Conservation (phyloP, 129 eudicot genomes). For the Erigeron canadensis region DNA sequence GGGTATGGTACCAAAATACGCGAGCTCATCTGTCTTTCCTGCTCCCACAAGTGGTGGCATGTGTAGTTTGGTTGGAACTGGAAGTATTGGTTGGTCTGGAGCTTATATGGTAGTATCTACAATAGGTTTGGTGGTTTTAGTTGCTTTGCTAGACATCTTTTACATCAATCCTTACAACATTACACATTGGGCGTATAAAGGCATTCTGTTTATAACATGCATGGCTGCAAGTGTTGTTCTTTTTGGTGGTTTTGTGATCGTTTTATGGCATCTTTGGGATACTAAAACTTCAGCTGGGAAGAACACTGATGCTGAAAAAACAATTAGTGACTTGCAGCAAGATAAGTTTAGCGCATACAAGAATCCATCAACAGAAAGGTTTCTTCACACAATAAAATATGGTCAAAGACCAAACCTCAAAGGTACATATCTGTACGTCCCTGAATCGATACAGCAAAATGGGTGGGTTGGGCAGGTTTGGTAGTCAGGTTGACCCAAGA, state of each 20-base stretch:
- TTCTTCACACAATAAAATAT: slow-evolving; percentile 40
- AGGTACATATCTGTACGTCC: slow-evolving; percentile 43
- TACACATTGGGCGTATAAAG: slow-evolving; percentile 78
- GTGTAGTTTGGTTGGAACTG: slow-evolving; percentile 89
- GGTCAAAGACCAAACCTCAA: slow-evolving; percentile 80
- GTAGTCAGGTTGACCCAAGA: background rate
- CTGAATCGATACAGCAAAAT: background rate
- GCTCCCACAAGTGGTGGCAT: slow-evolving; percentile 48
- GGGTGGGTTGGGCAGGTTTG: background rate
- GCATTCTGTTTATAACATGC: slow-evolving; percentile 57
- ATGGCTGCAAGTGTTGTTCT: slow-evolving; percentile 64
- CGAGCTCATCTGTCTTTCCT: slow-evolving; percentile 41
- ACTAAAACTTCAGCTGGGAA: slow-evolving; percentile 25
- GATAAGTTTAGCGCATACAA: slow-evolving; percentile 24
- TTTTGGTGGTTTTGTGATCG: slow-evolving; percentile 73
- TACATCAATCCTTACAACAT: slow-evolving; percentile 62
- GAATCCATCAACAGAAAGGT: slow-evolving; percentile 35
- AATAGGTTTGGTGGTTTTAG: slow-evolving; percentile 53
- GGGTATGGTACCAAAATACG: slow-evolving; percentile 43
- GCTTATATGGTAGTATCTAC: slow-evolving; percentile 57
- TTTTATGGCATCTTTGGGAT: slow-evolving; percentile 84
- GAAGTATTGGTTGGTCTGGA: slow-evolving; percentile 75
- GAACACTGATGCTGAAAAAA: slow-evolving; percentile 13
- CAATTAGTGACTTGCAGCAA: slow-evolving; percentile 20
- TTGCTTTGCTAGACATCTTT: slow-evolving; percentile 44